Evolutionary conservation across 768 basidiomycete species (phyloP).

Genomic region (Thelephora aurantiotincta): DNA sequence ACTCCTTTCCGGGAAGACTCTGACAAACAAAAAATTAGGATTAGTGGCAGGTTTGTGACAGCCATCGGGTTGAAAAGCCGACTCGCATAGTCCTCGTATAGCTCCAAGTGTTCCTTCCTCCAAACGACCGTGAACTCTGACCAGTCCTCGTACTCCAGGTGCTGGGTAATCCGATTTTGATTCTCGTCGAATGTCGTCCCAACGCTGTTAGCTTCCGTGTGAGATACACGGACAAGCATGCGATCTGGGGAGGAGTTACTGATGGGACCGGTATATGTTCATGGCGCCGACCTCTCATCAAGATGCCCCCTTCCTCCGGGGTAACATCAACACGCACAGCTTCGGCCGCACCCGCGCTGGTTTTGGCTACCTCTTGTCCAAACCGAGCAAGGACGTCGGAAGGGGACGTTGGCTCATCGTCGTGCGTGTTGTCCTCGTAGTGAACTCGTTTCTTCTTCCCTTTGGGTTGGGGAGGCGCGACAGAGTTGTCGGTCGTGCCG

Average conservation of each 20-base stretch:
- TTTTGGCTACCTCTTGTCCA: slow-evolving; percentile 38
- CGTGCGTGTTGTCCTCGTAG: slow-evolving; percentile 10
- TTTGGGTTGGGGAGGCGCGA: slow-evolving; percentile 12
- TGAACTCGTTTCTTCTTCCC: slow-evolving; percentile 12
- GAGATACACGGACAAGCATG: slow-evolving; percentile 72
- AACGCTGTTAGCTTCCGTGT: slow-evolving; percentile 40
- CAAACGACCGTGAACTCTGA: slow-evolving; percentile 81
- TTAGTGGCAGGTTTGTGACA: not conserved
- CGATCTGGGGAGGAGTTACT: slow-evolving; percentile 42
- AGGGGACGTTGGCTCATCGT: slow-evolving; percentile 28
- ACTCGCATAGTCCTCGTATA: slow-evolving; percentile 77
- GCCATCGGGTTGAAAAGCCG: not conserved
- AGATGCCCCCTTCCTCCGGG: slow-evolving; percentile 32
- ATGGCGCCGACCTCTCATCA: slow-evolving; percentile 57
- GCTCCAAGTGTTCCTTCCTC: slow-evolving; percentile 61
- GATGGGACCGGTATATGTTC: not conserved
- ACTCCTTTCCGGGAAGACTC: slow-evolving; percentile 55
- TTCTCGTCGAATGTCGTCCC: slow-evolving; percentile 47
- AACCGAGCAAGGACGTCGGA: slow-evolving; percentile 51
- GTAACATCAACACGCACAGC: slow-evolving; percentile 7
- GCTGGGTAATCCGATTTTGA: slow-evolving; percentile 46
- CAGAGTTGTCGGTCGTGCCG: no score
- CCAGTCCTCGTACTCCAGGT: slow-evolving; percentile 53
- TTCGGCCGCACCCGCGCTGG: slow-evolving; percentile 48
- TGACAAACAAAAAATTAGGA: slow-evolving; percentile 16